Evolutionary conservation across 1,284 basidiomycete species (phyloP), one percentile per base, ranked within the genome.

Genomic region (Termitomyces sp.): DNA sequence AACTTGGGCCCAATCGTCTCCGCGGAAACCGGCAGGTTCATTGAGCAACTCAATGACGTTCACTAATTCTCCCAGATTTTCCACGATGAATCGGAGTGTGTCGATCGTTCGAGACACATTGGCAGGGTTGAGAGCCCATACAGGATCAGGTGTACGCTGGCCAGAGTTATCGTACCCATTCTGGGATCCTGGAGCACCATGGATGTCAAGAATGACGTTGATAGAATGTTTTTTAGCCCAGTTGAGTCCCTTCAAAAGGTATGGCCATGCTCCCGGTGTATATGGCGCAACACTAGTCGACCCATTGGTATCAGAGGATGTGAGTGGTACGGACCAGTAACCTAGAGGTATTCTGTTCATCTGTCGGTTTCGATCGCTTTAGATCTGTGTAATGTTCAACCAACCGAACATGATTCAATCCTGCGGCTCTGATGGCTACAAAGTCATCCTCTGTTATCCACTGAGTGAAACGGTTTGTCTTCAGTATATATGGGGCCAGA

Each of bases 101-200:
- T 84, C 79, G 18, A 89, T 69, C 1, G 90, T 89, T 14, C 86
- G 74, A 13, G 76, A 70, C 33, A 90, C 70, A 60, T 88, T 82
- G 24, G 69, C 67, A 1, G 74, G 65, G 53, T 80, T 77, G 18
- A 68, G 64, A 1, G 79, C 84, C 88, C 88, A 94, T 46, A 74
- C 66, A 8, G 86, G 81, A 43, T 72, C 70, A 13, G 74, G 73
- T 0, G 78, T 84, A n/a, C 81, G 74, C 57, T 86, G 84, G 5
- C 93, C 93, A 11, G 87, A 91, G 70, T 93, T 93, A 69, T 93
- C 91, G 66, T 84, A 91, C 1, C 85, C 84, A 58, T 88, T 88
- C 64, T 87, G 84, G 33, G 81, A 84, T 19, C 82, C 84, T 0
- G 83, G 84, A 0, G 83, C 83, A 26, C 83, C 84, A 58, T 86